A percentile compares a stretch with the other conserved stretches of the same genome.
phyloP scores from a whole-genome alignment of 2,329 filamentous ascomycete species.

The Beauveria medogensis region DNA sequence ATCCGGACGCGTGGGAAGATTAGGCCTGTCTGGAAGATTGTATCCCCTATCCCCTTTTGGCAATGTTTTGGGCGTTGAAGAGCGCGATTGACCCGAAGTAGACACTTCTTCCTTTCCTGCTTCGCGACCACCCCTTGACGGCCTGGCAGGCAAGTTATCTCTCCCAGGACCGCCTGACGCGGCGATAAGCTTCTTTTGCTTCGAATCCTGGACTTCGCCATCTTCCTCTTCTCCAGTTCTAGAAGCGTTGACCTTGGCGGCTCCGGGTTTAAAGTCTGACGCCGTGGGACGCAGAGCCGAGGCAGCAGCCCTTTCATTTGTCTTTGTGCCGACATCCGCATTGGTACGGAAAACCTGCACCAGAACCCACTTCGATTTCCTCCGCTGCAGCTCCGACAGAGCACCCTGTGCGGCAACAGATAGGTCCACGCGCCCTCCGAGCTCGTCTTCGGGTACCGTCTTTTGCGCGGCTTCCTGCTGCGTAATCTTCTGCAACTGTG shows the following conservation, averaged over 20 bases:
- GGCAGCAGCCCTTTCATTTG: constrained; percentile 20
- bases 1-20: constrained; percentile 51
- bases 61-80: constrained; percentile 20
- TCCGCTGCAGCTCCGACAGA: constrained; percentile 59
- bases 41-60: constrained; percentile 22
- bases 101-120: constrained; percentile 19
- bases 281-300: constrained; percentile 51
- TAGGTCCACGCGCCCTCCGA: constrained; percentile 61
- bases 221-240: constrained; percentile 53
- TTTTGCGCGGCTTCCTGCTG: constrained; percentile 50
- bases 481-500: constrained; percentile 58
- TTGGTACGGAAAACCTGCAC: constrained; percentile 65
- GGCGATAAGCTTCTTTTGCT: constrained; percentile 16
- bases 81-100: constrained; percentile 16
- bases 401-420: constrained; percentile 66
- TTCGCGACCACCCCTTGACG: constrained; percentile 20
- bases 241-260: constrained; percentile 26
- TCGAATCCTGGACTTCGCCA: constrained; percentile 62
- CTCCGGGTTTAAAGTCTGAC: constrained; percentile 53
- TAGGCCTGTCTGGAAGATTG: constrained; percentile 29
- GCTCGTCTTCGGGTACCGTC: constrained; percentile 37
- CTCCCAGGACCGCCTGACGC: constrained; percentile 15
- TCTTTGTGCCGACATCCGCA: constrained; percentile 26
- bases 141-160: constrained; percentile 28
- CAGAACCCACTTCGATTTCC: constrained; percentile 62